Base-by-base conservation (phyloP, 2,329 filamentous ascomycete species). In the Cladophialophora yegresii region DNA sequence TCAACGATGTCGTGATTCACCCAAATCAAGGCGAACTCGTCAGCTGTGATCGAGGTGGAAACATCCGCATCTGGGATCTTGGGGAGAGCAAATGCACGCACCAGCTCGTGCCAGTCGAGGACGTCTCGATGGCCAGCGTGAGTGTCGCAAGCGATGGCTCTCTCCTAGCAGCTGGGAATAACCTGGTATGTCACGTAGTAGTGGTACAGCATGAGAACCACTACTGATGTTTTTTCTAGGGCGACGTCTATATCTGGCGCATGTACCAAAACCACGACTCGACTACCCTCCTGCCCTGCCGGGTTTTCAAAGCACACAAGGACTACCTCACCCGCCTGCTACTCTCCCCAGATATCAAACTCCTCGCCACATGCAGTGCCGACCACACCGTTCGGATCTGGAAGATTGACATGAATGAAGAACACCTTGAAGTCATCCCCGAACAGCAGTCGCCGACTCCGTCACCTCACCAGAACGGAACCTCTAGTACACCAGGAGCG, bases 1-100 rank as follows among this genome's bases (percentile, higher is more conserved):
- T 93, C 58, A 99, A 97, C 74, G 95, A 99, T 77, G 95, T 99
- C 8, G 95, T 98, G n/a, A 99, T 99, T 62, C 95, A 99, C 76
- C 95, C 95, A 0, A 99, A 99, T 75, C 95, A 99, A 80, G 95
- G 93, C 65, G 95, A 99, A 80, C 89, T 99, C 67, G 96, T 99
- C 74, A 96, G 91, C 76, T 97, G 93, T 76, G 95, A 99, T 76
- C 87, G 93, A 36, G 89, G 90, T 54, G 95, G 95, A 54, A 96
- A 92, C 76, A 92, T 99, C 65, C 84, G 93, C 47, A 90, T 99
- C 68, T 99, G 95, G 95, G 95, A 99, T 74, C 79, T 99, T 62
- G 92, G 92, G 8, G 93, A 98, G 83, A 98, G 97, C 75, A 96
- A 92, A 73, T 99, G 95, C 81, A 93, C 91, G 0, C 93, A 98